These are phyloP conservation scores for Melaleuca quinquenervia DNA, from an alignment of 345 rosid species.

Conservation along the genomic window DNA sequence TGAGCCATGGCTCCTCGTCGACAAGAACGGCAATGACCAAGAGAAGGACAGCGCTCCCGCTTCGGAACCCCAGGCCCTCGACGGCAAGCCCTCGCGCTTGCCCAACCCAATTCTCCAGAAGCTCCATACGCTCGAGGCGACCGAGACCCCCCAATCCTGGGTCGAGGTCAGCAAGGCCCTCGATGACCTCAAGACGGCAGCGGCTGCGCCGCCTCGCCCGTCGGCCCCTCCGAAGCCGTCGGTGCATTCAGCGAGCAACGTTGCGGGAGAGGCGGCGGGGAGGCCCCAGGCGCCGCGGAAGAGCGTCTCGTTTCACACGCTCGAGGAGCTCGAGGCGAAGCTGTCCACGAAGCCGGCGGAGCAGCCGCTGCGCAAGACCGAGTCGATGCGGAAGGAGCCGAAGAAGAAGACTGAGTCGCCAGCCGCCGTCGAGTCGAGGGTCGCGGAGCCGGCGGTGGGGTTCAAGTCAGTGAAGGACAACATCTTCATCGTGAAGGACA, in stretches of 20 bases:
- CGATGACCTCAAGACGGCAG: constrained; percentile 44
- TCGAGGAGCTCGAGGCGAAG: constrained; percentile 70
- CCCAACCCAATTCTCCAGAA: constrained; percentile 45
- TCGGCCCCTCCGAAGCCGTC: neutral
- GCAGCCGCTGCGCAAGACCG: constrained; percentile 1
- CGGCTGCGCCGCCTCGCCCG: neutral
- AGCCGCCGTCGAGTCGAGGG: constrained; percentile 6
- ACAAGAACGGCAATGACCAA: neutral
- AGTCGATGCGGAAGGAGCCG: constrained; percentile 29
- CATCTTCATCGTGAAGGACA: constrained; percentile 50
- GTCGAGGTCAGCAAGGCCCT: constrained; percentile 84
- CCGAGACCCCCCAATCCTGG: constrained; percentile 77
- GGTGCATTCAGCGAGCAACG: neutral
- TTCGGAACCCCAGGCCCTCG: constrained; percentile 1
- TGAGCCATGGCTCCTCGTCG: constrained; percentile 68
- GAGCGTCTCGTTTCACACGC: constrained; percentile 67
- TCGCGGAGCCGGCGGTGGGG: constrained; percentile 4
- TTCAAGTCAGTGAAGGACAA: constrained; percentile 54
- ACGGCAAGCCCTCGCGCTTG: constrained; percentile 18
- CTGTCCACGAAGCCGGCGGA: constrained; percentile 14
- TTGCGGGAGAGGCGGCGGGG: neutral
- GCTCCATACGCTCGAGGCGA: constrained; percentile 31
- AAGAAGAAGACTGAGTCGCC: neutral
- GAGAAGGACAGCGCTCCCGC: neutral
- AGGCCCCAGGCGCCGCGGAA: constrained; percentile 12